phyloP scores from a whole-genome alignment of 2,329 filamentous ascomycete genomes.

The Aquanectria penicillioides region DNA sequence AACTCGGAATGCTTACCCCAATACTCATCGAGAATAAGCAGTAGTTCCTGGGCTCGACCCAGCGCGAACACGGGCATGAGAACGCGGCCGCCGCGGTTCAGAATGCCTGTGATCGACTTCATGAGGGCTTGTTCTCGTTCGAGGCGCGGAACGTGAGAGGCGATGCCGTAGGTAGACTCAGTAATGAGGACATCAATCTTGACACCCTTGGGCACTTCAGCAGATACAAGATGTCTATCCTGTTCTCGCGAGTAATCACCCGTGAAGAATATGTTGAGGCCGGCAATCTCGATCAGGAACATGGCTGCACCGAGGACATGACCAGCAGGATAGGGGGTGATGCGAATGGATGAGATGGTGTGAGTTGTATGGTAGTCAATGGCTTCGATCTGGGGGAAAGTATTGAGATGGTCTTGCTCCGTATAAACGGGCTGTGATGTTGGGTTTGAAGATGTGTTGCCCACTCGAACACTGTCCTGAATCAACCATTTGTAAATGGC shows the following conservation, averaged over 20 bases:
- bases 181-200: conserved; percentile 98
- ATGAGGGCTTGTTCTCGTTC: conserved; percentile 94
- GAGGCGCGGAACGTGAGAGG: conserved; percentile 87
- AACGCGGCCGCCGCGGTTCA: conserved; percentile 91
- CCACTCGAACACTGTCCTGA: conserved; percentile 93
- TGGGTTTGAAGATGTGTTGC: conserved; percentile 72
- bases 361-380: conserved; percentile 99
- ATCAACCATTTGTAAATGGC: conserved; percentile 99
- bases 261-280: conserved; percentile 96
- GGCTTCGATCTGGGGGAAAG: conserved; percentile 92
- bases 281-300: conserved; percentile 97
- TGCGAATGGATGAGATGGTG: conserved; percentile 94
- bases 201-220: conserved; percentile 86
- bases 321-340: conserved; percentile 95
- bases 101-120: conserved; percentile 91
- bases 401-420: conserved; percentile 93
- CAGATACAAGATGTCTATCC: conserved; percentile 94
- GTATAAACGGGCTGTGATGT: conserved; percentile 86
- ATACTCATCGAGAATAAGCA: conserved; percentile 96
- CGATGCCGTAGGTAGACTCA: conserved; percentile 96
- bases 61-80: conserved; percentile 96
- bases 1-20: conserved; percentile 91
- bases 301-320: conserved; percentile 98
- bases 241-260: conserved; percentile 97
- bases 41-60: conserved; percentile 90